Conservation (phyloP, 2,329 filamentous ascomycete species). For the Calonectria pseudoturangicola region DNA sequence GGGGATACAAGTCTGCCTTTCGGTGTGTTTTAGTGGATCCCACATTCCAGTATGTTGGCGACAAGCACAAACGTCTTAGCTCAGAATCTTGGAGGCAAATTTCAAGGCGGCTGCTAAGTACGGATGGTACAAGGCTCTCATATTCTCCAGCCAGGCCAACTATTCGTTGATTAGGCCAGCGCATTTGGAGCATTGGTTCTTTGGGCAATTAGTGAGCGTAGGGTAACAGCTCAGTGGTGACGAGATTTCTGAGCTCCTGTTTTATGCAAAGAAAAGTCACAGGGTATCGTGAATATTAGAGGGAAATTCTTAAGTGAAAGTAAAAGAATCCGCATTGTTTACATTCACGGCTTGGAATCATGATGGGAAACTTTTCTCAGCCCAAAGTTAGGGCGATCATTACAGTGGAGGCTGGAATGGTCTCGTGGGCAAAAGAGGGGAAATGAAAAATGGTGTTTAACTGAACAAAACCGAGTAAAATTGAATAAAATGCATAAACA, state of each 20-base stretch:
- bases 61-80: conserved; percentile 64
- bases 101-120: conserved; percentile 62
- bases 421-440: background rate
- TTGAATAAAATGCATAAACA: background rate
- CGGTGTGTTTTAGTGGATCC: conserved; percentile 70
- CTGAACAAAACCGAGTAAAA: background rate
- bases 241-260: conserved; percentile 68
- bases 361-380: background rate
- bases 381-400: conserved; percentile 6
- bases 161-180: conserved; percentile 57
- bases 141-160: conserved; percentile 31
- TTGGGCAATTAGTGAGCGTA: conserved; percentile 64
- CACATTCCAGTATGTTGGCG: conserved; percentile 66
- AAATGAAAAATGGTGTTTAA: no score
- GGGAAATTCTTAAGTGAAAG: no score
- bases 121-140: conserved; percentile 50
- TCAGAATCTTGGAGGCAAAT: conserved; percentile 63
- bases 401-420: background rate
- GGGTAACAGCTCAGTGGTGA: conserved; percentile 63
- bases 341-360: conserved; percentile 49
- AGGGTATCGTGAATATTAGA: conserved; percentile 42
- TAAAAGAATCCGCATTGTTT: background rate
- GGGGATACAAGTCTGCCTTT: conserved; percentile 65
- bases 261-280: conserved; percentile 59
- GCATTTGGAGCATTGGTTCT: conserved; percentile 64